A percentile compares a stretch with the other conserved stretches of the same genome.
phyloP scores from a whole-genome alignment of 148 eudicot genomes.

The Drosera capensis region DNA sequence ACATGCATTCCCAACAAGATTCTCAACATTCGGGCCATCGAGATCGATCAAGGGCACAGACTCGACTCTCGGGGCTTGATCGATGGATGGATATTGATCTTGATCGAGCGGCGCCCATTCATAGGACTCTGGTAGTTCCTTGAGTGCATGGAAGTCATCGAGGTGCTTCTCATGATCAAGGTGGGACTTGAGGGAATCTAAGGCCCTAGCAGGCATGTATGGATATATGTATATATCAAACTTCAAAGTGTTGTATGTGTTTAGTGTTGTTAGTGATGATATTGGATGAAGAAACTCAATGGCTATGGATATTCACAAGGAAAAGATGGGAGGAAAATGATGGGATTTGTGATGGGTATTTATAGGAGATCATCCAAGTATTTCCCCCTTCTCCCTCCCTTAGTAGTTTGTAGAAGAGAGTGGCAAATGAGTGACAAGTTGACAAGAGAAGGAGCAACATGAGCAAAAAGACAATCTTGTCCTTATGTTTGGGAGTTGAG shows the following conservation, averaged over 20 bases:
- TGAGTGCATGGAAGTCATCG: constrained; percentile 32
- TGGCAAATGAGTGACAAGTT: background rate
- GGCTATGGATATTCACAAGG: no score
- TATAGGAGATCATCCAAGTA: no score
- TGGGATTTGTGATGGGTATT: no score
- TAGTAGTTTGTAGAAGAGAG: background rate
- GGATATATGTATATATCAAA: no score
- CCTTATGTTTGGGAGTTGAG: background rate
- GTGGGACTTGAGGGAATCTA: no score
- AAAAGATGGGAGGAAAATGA: no score
- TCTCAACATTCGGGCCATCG: constrained; percentile 21
- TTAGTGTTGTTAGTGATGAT: no score
- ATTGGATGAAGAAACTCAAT: no score
- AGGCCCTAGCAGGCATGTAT: no score
- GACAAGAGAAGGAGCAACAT: background rate
- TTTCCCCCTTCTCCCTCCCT: no score
- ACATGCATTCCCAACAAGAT: constrained; percentile 53
- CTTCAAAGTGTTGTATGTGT: no score
- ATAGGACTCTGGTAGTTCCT: constrained; percentile 58
- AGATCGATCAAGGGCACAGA: constrained; percentile 41
- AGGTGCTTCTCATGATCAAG: no score
- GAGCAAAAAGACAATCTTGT: background rate
- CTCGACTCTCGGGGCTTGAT: background rate
- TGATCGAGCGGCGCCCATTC: constrained; percentile 30
- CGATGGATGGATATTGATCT: background rate